These are phyloP conservation scores for Lasiodiplodia theobromae DNA, from an alignment of 2,329 filamentous ascomycete species.

Conservation along the genomic window DNA sequence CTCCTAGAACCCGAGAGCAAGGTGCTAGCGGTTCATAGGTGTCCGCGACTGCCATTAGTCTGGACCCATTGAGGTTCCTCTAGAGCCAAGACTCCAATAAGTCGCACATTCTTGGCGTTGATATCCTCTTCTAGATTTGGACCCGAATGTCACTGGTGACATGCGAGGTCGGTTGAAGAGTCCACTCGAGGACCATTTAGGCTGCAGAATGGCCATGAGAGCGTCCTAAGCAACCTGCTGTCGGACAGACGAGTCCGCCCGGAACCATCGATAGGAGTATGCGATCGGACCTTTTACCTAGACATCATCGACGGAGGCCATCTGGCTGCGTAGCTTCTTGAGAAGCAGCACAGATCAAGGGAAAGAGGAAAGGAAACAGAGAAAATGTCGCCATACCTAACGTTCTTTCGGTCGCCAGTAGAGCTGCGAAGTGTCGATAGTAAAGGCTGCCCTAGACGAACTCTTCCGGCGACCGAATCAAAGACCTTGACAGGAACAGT, in stretches of 20 bases:
- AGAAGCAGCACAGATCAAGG: not conserved
- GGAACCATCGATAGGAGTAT: slow-evolving; percentile 7
- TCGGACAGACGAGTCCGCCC: not conserved
- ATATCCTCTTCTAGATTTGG: slow-evolving; percentile 20
- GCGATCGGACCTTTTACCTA: slow-evolving; percentile 30
- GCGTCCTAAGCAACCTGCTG: slow-evolving; percentile 13
- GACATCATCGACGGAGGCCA: slow-evolving; percentile 22
- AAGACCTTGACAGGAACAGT: not conserved
- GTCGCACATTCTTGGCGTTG: slow-evolving; percentile 20
- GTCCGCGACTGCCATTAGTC: slow-evolving; percentile 29
- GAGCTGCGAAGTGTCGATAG: slow-evolving; percentile 14
- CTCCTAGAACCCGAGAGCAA: slow-evolving; percentile 13
- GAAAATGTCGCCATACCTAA: not conserved
- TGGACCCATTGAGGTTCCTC: slow-evolving; percentile 22
- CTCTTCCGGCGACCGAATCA: slow-evolving; percentile 24
- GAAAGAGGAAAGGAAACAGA: not conserved
- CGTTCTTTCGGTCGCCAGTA: slow-evolving; percentile 9
- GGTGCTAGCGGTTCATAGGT: slow-evolving; percentile 14
- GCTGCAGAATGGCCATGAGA: slow-evolving; percentile 10
- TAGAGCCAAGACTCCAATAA: slow-evolving; percentile 27
- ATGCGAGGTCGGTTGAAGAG: slow-evolving; percentile 20
- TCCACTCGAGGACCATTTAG: not conserved
- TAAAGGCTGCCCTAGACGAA: not conserved
- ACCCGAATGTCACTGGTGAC: not conserved
- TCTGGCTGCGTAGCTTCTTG: not conserved